Evolutionary conservation across 1,139 yeast species (phyloP).

Genomic region (Meyerozyma elateridarum): DNA sequence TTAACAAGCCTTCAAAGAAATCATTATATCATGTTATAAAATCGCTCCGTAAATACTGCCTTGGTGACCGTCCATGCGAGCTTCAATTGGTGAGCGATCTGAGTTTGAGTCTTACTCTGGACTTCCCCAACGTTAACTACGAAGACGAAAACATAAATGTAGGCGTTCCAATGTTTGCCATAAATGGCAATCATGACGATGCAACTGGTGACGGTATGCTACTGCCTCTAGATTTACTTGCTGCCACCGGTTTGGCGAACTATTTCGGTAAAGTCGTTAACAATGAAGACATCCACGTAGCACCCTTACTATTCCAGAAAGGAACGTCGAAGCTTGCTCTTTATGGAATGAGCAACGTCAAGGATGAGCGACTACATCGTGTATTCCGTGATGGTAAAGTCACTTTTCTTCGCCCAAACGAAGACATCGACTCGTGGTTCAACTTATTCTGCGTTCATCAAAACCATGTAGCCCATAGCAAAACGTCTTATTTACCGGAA

Average conservation of each 20-base stretch:
- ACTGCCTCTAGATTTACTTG: slow-evolving; percentile 83
- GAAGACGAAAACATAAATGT: slow-evolving; percentile 89
- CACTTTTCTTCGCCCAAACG: slow-evolving; percentile 67
- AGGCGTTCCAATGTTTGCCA: slow-evolving; percentile 89
- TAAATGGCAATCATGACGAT: slow-evolving; percentile 96
- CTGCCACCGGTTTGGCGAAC: slow-evolving; percentile 78
- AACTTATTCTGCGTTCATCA: slow-evolving; percentile 90
- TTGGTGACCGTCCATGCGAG: slow-evolving; percentile 88
- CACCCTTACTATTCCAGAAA: slow-evolving; percentile 79
- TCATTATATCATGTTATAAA: slow-evolving; percentile 81
- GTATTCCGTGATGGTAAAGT: slow-evolving; percentile 80
- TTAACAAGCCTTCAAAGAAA: slow-evolving; percentile 84
- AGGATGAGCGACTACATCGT: slow-evolving; percentile 84
- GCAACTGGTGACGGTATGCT: slow-evolving; percentile 84
- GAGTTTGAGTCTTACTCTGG: slow-evolving; percentile 49
- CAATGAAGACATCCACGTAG: slow-evolving; percentile 66
- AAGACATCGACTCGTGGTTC: slow-evolving; percentile 66
- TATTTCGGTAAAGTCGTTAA: slow-evolving; percentile 84
- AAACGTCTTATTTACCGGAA: slow-evolving; percentile 82
- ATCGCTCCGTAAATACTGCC: slow-evolving; percentile 64
- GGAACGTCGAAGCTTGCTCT: slow-evolving; percentile 79
- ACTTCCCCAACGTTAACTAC: slow-evolving; percentile 70
- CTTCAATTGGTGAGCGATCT: slow-evolving; percentile 83
- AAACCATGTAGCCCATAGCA: slow-evolving; percentile 75
- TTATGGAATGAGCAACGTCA: slow-evolving; percentile 82